A percentile compares a stretch with the other conserved stretches of the same genome.
These are phyloP conservation scores for Pleurotus tuber-regium DNA, from an alignment of 768 basidiomycete species.

Conservation along the genomic window DNA sequence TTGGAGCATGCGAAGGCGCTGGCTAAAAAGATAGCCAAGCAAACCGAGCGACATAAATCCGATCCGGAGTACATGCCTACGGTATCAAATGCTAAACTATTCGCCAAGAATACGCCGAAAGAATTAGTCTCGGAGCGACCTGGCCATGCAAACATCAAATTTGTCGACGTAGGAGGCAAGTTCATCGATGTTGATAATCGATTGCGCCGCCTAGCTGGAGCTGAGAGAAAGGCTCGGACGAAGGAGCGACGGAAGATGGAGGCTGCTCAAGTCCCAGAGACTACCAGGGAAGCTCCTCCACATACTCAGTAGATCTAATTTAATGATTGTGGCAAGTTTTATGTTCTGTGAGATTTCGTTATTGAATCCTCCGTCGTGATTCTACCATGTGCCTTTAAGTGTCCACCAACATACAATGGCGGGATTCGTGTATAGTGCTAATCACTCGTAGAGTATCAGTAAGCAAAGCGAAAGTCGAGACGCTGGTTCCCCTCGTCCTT, in stretches of 20 bases:
- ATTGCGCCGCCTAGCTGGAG: conserved; percentile 22
- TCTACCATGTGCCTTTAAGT: no score
- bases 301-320: no score
- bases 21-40: conserved; percentile 32
- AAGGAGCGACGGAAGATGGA: background rate
- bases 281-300: no score
- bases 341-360: no score
- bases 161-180: conserved; percentile 72
- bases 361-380: no score
- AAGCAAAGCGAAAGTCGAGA: conserved; percentile 62
- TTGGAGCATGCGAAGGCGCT: conserved; percentile 46
- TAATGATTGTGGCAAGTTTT: no score
- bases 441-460: no score
- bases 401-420: no score
- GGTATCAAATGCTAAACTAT: conserved; percentile 32
- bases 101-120: conserved; percentile 33
- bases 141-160: conserved; percentile 57
- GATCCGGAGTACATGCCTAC: conserved; percentile 37
- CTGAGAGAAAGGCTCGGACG: conserved; percentile 1
- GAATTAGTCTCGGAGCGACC: conserved; percentile 35
- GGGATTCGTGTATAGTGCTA: no score
- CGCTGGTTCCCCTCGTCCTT: conserved; percentile 58
- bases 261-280: background rate
- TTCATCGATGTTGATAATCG: conserved; percentile 61
- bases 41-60: conserved; percentile 33